These are phyloP conservation scores for Trypanosoma lewisi DNA, from an alignment of 208 protist genomes.

Conservation along the genomic window DNA sequence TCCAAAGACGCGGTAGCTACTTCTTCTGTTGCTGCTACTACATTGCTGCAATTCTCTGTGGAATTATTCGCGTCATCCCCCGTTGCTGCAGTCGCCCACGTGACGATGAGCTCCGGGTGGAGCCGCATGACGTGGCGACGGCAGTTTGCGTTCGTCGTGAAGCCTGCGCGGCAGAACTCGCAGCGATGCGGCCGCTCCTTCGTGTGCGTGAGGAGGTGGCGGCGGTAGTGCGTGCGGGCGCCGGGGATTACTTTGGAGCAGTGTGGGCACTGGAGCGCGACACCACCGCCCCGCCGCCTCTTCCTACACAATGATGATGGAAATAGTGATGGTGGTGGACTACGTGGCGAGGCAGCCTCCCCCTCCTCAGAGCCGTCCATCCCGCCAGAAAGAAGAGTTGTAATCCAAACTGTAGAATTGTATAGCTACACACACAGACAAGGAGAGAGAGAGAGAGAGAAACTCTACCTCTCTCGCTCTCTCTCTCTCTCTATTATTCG, in stretches of 20 bases:
- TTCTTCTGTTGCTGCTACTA: background rate
- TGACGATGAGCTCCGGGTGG: constrained; percentile 34
- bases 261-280: constrained; percentile 40
- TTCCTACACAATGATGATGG: background rate
- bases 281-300: background rate
- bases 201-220: constrained; percentile 74
- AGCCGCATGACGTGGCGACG: constrained; percentile 42
- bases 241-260: constrained; percentile 59
- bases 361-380: background rate
- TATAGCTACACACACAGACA: background rate
- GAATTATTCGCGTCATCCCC: background rate
- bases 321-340: background rate
- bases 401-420: too few relatives aligned
- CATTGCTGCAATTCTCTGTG: too few relatives aligned
- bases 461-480: too few relatives aligned
- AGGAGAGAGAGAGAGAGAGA: too few relatives aligned
- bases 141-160: constrained; percentile 64
- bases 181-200: constrained; percentile 65
- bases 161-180: constrained; percentile 48
- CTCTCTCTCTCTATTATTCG: too few relatives aligned
- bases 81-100: constrained; percentile 8
- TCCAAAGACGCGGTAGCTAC: background rate
- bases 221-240: constrained; percentile 69
- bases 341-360: background rate
- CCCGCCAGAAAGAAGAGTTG: too few relatives aligned